Conservation (phyloP, 2,329 filamentous ascomycete species). For the Cladosporium sp. region DNA sequence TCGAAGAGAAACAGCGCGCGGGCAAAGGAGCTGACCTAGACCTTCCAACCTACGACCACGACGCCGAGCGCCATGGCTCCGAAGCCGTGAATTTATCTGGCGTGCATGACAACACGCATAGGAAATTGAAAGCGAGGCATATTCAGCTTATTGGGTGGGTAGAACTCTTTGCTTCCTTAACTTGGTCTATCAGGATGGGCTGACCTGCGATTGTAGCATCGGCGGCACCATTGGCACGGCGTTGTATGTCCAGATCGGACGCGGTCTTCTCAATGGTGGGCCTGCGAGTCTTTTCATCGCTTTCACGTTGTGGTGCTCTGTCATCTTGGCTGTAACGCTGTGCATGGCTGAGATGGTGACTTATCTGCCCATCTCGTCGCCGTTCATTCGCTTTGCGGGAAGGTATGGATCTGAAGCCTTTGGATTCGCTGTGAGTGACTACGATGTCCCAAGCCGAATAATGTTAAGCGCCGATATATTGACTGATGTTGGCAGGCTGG, state of each 20-base stretch:
- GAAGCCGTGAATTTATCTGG: constrained; percentile 24
- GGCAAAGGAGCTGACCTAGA: constrained; percentile 7
- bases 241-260: constrained; percentile 49
- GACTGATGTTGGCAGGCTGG: constrained; percentile 17
- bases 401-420: constrained; percentile 75
- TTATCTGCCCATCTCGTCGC: constrained; percentile 73
- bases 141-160: constrained; percentile 48
- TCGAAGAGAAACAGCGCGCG: constrained; percentile 13
- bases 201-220: constrained; percentile 26
- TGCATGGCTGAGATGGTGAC: constrained; percentile 74
- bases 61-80: constrained; percentile 27
- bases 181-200: neutral
- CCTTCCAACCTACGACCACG: constrained; percentile 18
- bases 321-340: constrained; percentile 26
- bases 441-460: neutral
- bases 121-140: constrained; percentile 47
- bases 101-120: constrained; percentile 40
- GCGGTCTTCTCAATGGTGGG: constrained; percentile 48
- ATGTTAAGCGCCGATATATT: neutral
- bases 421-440: constrained; percentile 38
- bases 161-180: neutral
- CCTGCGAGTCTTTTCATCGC: constrained; percentile 49
- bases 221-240: constrained; percentile 51
- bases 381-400: constrained; percentile 76
- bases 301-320: constrained; percentile 43